phyloP scores from a whole-genome alignment of 345 rosid genomes.

The Linum lewisii region DNA sequence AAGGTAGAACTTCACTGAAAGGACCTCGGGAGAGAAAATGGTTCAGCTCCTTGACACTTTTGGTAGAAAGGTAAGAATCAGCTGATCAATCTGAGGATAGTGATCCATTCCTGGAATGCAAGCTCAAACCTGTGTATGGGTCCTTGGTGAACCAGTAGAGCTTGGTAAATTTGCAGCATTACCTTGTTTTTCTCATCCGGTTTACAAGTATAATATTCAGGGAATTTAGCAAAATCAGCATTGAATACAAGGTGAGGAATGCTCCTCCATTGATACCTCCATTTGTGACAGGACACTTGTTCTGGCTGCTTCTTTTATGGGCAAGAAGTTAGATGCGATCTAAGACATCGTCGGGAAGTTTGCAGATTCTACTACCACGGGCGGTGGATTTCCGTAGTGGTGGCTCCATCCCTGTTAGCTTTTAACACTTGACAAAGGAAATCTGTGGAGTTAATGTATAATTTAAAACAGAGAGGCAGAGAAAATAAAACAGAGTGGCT shows the following conservation, averaged over 20 bases:
- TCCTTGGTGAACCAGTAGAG: neutral
- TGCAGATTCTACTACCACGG: neutral
- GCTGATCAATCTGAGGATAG: neutral
- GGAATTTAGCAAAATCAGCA: neutral
- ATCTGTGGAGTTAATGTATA: too few relatives aligned
- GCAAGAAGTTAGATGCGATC: neutral
- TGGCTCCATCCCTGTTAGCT: too few relatives aligned
- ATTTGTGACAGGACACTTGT: neutral
- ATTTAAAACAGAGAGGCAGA: too few relatives aligned
- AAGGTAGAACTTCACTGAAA: neutral
- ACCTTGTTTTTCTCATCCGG: too few relatives aligned
- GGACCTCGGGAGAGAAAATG: neutral
- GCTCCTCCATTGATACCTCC: neutral
- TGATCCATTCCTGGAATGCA: neutral
- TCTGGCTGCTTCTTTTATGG: neutral
- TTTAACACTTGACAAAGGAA: too few relatives aligned
- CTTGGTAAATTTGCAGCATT: neutral
- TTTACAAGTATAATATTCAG: neutral
- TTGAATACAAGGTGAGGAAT: neutral
- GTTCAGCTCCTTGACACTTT: neutral
- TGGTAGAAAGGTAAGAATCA: neutral
- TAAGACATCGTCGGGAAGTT: neutral
- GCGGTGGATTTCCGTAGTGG: too few relatives aligned
- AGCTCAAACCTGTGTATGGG: neutral
- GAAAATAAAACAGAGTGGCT: too few relatives aligned